Conservation (phyloP, 495 filamentous ascomycete species). For the Podospora bellae-mahoneyi region DNA sequence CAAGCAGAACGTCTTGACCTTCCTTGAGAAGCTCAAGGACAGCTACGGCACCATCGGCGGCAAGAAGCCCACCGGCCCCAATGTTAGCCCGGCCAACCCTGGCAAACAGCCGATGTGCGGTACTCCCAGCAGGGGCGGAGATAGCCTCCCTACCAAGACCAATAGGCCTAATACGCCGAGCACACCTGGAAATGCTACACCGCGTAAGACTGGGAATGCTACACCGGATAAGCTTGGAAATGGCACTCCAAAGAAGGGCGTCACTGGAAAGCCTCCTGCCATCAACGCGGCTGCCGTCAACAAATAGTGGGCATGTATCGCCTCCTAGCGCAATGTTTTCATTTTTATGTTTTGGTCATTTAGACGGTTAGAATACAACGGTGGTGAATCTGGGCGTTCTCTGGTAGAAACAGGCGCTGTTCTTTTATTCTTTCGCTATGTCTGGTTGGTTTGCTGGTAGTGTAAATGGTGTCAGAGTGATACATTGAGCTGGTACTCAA, state of each 20-base stretch:
- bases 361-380: not conserved
- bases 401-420: not conserved
- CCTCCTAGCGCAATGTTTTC: too few relatives aligned
- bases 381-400: not conserved
- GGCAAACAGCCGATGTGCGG: not conserved
- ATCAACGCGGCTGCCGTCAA: not conserved
- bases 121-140: not conserved
- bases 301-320: not conserved
- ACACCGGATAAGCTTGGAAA: not conserved
- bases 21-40: slow-evolving; percentile 5
- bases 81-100: not conserved
- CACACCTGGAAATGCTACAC: not conserved
- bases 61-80: not conserved
- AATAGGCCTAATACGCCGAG: not conserved
- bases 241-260: not conserved
- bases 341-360: not conserved
- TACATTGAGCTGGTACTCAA: not conserved
- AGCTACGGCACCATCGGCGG: not conserved
- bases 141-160: not conserved
- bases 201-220: not conserved
- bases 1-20: slow-evolving; percentile 9
- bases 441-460: not conserved
- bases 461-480: not conserved
- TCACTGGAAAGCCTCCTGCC: not conserved
- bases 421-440: not conserved